Percentiles rank a stretch among this genome's conserved stretches.
Conservation (phyloP, 768 basidiomycete species). For the Kwoniella dendrophila region DNA sequence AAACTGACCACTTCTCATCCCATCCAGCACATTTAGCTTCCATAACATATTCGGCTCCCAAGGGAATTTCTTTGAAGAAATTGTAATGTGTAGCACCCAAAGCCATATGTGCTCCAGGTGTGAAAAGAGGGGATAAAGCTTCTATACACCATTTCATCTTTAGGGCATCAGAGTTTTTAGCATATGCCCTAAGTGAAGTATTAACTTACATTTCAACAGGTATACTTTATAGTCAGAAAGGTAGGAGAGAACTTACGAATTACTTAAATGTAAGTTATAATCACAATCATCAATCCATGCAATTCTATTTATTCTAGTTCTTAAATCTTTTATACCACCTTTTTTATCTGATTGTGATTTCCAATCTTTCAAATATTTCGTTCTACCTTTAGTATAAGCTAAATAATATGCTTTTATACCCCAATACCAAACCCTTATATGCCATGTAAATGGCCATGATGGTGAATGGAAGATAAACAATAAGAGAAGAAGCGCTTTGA, state of each 20-base stretch:
- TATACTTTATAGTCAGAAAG: too few relatives aligned
- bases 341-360: constrained; percentile 12
- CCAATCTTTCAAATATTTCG: constrained; percentile 41
- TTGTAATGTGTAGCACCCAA: constrained; percentile 46
- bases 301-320: constrained; percentile 27
- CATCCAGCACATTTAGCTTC: constrained; percentile 53
- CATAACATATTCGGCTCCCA: constrained; percentile 50
- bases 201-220: too few relatives aligned
- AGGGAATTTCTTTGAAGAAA: constrained; percentile 56
- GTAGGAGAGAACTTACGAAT: constrained; percentile 36
- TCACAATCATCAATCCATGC: constrained; percentile 50
- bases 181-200: constrained; percentile 40
- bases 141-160: constrained; percentile 44
- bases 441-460: constrained; percentile 50
- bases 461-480: constrained; percentile 44
- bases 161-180: constrained; percentile 40
- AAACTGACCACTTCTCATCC: constrained; percentile 55
- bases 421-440: constrained; percentile 41
- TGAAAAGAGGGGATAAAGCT: constrained; percentile 41
- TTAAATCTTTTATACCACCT: constrained; percentile 33
- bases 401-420: constrained; percentile 38
- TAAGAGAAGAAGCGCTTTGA: constrained; percentile 44
- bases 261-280: constrained; percentile 49
- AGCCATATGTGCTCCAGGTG: constrained; percentile 39
- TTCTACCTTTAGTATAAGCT: constrained; percentile 35